Conservation (phyloP, 352 stramenopile species). For the Blastocystis hominis region DNA sequence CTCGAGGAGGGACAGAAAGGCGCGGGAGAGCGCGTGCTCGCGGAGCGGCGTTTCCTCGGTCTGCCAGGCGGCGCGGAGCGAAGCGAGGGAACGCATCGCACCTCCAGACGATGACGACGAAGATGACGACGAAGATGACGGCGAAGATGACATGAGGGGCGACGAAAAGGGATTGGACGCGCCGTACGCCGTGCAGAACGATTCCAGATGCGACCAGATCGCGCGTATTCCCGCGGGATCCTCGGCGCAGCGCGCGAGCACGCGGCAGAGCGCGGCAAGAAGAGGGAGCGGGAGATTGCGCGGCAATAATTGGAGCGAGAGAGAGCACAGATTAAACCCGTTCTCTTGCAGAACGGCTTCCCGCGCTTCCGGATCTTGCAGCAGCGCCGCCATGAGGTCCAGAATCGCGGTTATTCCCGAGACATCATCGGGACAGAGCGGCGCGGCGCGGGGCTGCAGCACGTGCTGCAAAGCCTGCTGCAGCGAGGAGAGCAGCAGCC, state of each 20-base stretch:
- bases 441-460: background rate
- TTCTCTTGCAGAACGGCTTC: background rate
- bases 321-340: background rate
- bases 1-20: background rate
- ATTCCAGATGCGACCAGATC: constrained; percentile 21
- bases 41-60: background rate
- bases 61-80: background rate
- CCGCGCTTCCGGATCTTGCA: background rate
- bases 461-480: background rate
- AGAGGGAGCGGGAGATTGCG: background rate
- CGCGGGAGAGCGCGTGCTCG: background rate
- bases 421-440: background rate
- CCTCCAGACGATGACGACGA: no score
- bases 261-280: background rate
- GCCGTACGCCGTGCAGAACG: background rate
- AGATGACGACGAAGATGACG: no score
- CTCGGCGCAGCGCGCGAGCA: background rate
- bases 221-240: background rate
- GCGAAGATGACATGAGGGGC: no score
- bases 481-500: background rate
- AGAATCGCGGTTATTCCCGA: background rate
- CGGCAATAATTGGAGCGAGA: background rate
- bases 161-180: no score
- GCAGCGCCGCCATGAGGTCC: background rate
- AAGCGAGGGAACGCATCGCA: background rate